Evolutionary conservation across 1,284 basidiomycete species (phyloP).

Genomic region (Papiliotrema laurentii): DNA sequence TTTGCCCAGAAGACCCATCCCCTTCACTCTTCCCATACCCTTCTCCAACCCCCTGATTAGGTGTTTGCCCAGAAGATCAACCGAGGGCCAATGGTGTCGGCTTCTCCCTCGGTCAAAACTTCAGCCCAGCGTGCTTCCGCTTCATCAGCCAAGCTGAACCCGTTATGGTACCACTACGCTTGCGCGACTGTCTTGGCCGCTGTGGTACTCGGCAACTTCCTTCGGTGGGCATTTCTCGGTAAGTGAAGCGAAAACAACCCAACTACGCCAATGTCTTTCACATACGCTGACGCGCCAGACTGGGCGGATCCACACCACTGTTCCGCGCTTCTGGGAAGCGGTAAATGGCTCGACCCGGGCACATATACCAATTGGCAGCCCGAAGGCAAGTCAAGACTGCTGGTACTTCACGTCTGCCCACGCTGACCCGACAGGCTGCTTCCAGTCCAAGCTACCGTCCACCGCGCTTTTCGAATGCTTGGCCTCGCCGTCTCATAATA

Average conservation of each 20-base stretch:
- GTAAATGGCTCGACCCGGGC: conserved; percentile 69
- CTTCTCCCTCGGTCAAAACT: too few species aligned
- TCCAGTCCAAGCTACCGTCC: conserved; percentile 14
- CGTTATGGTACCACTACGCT: conserved; percentile 48
- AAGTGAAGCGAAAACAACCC: conserved; percentile 6
- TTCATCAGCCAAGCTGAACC: conserved; percentile 30
- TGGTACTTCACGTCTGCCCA: not conserved
- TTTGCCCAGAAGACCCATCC: too few species aligned
- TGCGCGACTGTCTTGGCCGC: conserved; percentile 44
- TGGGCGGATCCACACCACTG: conserved; percentile 68
- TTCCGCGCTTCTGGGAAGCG: conserved; percentile 61
- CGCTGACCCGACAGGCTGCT: conserved; percentile 24
- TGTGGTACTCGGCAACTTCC: conserved; percentile 41
- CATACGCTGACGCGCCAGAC: conserved; percentile 54
- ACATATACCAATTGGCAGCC: conserved; percentile 73
- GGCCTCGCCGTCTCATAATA: conserved; percentile 17
- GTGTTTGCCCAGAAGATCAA: too few species aligned
- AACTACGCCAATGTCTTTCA: too few species aligned
- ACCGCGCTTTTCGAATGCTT: conserved; percentile 23
- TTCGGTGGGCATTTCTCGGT: conserved; percentile 48
- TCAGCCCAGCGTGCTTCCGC: not conserved
- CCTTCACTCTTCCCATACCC: too few species aligned
- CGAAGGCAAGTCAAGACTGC: conserved; percentile 66
- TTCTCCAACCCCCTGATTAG: too few species aligned
- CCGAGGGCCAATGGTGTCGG: too few species aligned